Evolutionary conservation across 2,329 filamentous ascomycete species (phyloP), one percentile per base, ranked within the genome.

Genomic region (Pseudogymnoascus sp.): DNA sequence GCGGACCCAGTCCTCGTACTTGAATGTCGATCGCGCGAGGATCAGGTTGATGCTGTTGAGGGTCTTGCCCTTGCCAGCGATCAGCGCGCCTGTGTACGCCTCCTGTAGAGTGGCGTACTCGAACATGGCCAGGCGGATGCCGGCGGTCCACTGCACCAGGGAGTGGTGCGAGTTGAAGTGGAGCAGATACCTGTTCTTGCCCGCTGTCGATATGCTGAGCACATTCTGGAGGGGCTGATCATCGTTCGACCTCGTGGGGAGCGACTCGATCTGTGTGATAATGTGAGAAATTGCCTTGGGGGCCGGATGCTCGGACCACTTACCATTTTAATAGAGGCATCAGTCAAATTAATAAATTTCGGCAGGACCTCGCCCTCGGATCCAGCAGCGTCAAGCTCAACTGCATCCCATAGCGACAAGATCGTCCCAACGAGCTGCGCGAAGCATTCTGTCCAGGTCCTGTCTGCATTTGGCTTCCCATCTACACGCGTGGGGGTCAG

Each of bases 321-420:
- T 81, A 97, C 94, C 92, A 97, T 97, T 75, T 96, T 96, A 69
- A 99, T 92, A 0, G 94, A 96, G 18, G 94, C 94, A 80, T 99
- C 94, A 5, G 94, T 96, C 64, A 99, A 77, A 72, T 99, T 99
- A 74, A 99, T 92, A 73, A 97, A 99, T 59, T 90, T 94, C 33
- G 92, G 91, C 42, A 93, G 79, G 58, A 96, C 89, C 71, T 96
- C 90, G 66, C 87, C 89, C 69, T 94, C 86, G 68, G 91, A 87
- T 36, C 90, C 91, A 10, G 90, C 92, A 39, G 86, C 86, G 76
- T 99, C 94, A 63, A 97, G 81, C 73, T 94, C 92, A 66, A 89
- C 87, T 25, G 93, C 92, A 75, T 99, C 93, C 94, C 94, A 99
- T 59, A 97, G 78, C 5, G 94, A 97, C 62, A 99, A 78, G 13